These are phyloP conservation scores for Penicillium sp. DNA, from an alignment of 2,329 filamentous ascomycete species.

Conservation along the genomic window DNA sequence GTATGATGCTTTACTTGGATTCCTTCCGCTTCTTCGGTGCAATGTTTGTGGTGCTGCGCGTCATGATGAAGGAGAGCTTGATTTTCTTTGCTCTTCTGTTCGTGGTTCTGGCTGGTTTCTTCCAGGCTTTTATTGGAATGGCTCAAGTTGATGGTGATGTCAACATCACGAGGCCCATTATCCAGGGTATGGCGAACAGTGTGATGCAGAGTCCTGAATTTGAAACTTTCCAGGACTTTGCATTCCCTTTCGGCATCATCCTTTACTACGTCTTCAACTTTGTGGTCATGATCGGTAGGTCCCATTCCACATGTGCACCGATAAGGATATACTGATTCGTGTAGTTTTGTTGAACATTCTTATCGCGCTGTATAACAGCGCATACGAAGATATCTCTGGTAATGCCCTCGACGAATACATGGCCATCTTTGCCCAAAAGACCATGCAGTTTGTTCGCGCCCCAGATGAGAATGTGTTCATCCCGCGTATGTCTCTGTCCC, in stretches of 20 bases:
- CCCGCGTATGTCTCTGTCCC: slow-evolving; percentile 50
- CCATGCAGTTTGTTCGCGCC: slow-evolving; percentile 92
- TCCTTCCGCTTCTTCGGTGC: slow-evolving; percentile 93
- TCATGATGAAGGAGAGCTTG: slow-evolving; percentile 88
- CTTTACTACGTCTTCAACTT: slow-evolving; percentile 98
- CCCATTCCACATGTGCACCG: background rate
- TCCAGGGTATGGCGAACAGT: slow-evolving; percentile 68
- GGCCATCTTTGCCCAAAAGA: slow-evolving; percentile 87
- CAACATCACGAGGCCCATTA: slow-evolving; percentile 39
- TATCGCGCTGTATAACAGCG: slow-evolving; percentile 93
- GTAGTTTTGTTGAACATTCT: slow-evolving; percentile 83
- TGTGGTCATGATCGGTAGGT: slow-evolving; percentile 73
- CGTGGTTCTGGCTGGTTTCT: slow-evolving; percentile 71
- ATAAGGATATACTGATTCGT: background rate
- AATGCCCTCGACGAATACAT: slow-evolving; percentile 94
- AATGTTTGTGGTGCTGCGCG: slow-evolving; percentile 94
- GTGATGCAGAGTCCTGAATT: slow-evolving; percentile 93
- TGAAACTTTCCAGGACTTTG: slow-evolving; percentile 79
- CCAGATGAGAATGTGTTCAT: slow-evolving; percentile 99
- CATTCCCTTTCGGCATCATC: slow-evolving; percentile 85
- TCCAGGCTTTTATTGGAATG: slow-evolving; percentile 90
- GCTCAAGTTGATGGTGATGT: slow-evolving; percentile 72
- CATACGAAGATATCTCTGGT: slow-evolving; percentile 89
- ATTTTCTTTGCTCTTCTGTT: slow-evolving; percentile 92
- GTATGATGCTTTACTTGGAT: slow-evolving; percentile 86